phyloP scores from a whole-genome alignment of 2,329 filamentous ascomycete species.

The Trichocomaceae sp. region DNA sequence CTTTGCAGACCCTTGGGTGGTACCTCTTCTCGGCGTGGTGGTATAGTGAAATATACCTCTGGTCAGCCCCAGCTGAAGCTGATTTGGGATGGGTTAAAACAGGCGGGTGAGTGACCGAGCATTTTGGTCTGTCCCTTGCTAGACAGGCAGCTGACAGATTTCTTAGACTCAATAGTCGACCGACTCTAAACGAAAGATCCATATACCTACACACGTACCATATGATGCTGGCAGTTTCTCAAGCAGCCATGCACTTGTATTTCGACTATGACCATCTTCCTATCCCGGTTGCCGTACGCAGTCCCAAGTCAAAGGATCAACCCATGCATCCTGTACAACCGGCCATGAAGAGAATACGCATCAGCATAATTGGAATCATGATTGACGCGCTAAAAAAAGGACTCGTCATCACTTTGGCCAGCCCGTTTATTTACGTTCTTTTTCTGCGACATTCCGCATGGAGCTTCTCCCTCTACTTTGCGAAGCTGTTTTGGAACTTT shows the following conservation, averaged over 20 bases:
- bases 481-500: conserved; percentile 68
- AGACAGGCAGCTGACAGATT: conserved; percentile 3
- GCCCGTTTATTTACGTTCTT: conserved; percentile 55
- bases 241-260: conserved; percentile 64
- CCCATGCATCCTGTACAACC: conserved; percentile 31
- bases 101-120: conserved; percentile 48
- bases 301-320: conserved; percentile 26
- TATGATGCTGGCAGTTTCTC: conserved; percentile 59
- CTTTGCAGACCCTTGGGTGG: conserved; percentile 64
- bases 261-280: conserved; percentile 65
- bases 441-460: conserved; percentile 60
- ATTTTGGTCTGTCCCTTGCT: not conserved
- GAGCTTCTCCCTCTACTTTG: conserved; percentile 62
- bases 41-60: conserved; percentile 76
- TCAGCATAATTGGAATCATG: conserved; percentile 25
- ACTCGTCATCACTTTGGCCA: conserved; percentile 40
- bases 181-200: conserved; percentile 76
- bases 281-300: conserved; percentile 41
- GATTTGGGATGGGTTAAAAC: conserved; percentile 68
- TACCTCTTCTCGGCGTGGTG: conserved; percentile 72
- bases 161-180: conserved; percentile 54
- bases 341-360: conserved; percentile 35
- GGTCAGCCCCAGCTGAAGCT: conserved; percentile 54
- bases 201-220: conserved; percentile 72
- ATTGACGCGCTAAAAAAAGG: conserved; percentile 27